Evolutionary conservation across 768 basidiomycete species (phyloP), one percentile per base, ranked within the genome.

Genomic region (Inosperma sp.): DNA sequence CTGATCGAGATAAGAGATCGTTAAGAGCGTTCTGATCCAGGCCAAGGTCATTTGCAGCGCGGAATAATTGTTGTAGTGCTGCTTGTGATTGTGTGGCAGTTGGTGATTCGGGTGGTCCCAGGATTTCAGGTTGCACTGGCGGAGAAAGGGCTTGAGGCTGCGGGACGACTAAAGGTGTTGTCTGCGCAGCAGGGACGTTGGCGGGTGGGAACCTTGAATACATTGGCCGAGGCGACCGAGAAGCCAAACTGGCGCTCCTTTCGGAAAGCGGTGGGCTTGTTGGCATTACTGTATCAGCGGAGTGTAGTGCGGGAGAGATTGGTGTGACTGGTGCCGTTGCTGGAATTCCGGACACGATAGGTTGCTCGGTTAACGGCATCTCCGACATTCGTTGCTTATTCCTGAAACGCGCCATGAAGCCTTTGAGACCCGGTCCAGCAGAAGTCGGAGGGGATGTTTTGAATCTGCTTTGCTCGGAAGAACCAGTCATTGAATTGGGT

Each of bases 331-430:
- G 59, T 25, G 61, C 54, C 6, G 56, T 60, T 21, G 63, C 58
- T 16, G 61, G 56, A 22, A 65, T 61, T n/a, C 68, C 67, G 5
- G 67, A 8, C 65, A 59, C 13, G 52, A 39, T 10, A 57, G 58
- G 30, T 69, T 69, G 41, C 26, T 29, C 63, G 55, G 13, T 66
- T 59, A 30, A 61, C 49, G 67, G 59, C 21, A 62, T 53, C 45
- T 45, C 39, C 9, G 63, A 61, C 39, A 68, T 59, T 19, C 72
- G 63, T 48, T 72, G 72, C 53, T 75, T 77, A 54, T 76, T 77
- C 27, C 86, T 77, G 63, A 91, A 87, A 25, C 86, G 81, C 23
- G 87, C 80, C 79, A 92, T 89, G 65, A 92, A 84, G 12, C 88
- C 84, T 65, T 81, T 87, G 21, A 91, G 61, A 17, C 87, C 84